Percentiles rank a stretch among this genome's conserved stretches.
phyloP scores from a whole-genome alignment of 495 filamentous ascomycete species.

The Alectoria sarmentosa region DNA sequence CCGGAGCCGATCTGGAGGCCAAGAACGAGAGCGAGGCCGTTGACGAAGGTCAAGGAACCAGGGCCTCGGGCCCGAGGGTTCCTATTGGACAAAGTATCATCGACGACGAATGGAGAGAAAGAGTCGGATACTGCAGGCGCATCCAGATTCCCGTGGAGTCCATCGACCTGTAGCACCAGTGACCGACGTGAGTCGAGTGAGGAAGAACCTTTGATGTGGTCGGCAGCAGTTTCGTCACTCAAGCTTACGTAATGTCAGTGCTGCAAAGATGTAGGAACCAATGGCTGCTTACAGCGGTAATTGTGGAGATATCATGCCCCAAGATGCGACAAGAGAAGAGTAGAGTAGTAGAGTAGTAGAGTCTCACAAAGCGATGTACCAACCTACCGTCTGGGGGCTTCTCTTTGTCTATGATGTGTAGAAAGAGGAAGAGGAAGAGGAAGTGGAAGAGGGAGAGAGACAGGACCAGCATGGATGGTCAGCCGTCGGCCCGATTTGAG shows the following conservation, averaged over 20 bases:
- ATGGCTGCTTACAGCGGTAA: not conserved
- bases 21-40: conserved; percentile 30
- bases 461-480: too few species aligned
- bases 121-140: not conserved
- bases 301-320: not conserved
- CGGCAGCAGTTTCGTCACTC: not conserved
- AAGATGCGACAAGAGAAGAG: too few species aligned
- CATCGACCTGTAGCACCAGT: not conserved
- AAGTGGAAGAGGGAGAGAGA: too few species aligned
- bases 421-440: too few species aligned
- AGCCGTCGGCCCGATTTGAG: too few species aligned
- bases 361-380: too few species aligned
- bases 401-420: too few species aligned
- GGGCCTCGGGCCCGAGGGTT: not conserved
- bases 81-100: not conserved
- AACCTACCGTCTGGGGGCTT: too few species aligned
- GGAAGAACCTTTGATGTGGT: not conserved
- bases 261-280: not conserved
- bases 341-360: too few species aligned
- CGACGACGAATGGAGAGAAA: not conserved
- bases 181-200: not conserved
- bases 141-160: not conserved
- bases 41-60: conserved; percentile 9
- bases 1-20: conserved; percentile 40
- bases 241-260: not conserved